Conservation (phyloP, 2,329 filamentous ascomycete species). For the Apiospora koreana region DNA sequence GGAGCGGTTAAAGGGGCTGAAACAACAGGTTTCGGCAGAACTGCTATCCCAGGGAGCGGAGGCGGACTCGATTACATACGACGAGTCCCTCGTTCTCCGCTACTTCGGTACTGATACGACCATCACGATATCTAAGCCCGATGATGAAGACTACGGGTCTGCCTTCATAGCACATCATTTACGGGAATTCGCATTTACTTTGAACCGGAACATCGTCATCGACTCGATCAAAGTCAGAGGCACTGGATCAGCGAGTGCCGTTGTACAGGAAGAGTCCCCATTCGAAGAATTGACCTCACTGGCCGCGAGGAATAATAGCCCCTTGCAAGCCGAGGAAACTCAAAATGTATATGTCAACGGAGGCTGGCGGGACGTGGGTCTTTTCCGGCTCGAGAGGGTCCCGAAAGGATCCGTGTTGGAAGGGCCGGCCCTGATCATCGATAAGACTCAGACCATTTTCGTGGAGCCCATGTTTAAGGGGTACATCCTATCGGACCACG, state of each 20-base stretch:
- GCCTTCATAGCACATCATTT: slow-evolving; percentile 39
- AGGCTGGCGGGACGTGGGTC: slow-evolving; percentile 25
- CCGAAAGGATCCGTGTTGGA: slow-evolving; percentile 22
- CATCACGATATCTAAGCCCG: slow-evolving; percentile 44
- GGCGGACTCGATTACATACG: slow-evolving; percentile 15
- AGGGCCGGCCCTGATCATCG: slow-evolving; percentile 58
- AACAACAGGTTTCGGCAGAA: slow-evolving; percentile 39
- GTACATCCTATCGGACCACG: slow-evolving; percentile 33
- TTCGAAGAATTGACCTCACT: slow-evolving; percentile 18
- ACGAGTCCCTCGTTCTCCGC: slow-evolving; percentile 45
- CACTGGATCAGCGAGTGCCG: slow-evolving; percentile 24
- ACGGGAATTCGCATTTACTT: slow-evolving; percentile 43
- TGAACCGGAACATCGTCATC: slow-evolving; percentile 38
- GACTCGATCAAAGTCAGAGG: slow-evolving; percentile 39
- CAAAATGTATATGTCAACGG: slow-evolving; percentile 32
- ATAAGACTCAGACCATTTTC: slow-evolving; percentile 74
- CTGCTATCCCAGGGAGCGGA: slow-evolving; percentile 23
- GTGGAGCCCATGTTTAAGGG: slow-evolving; percentile 49
- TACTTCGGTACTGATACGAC: slow-evolving; percentile 52
- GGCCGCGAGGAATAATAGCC: slow-evolving; percentile 6
- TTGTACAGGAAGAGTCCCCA: slow-evolving; percentile 18
- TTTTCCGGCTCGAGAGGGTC: slow-evolving; percentile 30
- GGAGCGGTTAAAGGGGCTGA: slow-evolving; percentile 11
- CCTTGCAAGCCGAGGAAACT: slow-evolving; percentile 11
- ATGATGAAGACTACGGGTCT: slow-evolving; percentile 35